phyloP scores from a whole-genome alignment of 257 asterid genomes.

The Henckelia pumila region DNA sequence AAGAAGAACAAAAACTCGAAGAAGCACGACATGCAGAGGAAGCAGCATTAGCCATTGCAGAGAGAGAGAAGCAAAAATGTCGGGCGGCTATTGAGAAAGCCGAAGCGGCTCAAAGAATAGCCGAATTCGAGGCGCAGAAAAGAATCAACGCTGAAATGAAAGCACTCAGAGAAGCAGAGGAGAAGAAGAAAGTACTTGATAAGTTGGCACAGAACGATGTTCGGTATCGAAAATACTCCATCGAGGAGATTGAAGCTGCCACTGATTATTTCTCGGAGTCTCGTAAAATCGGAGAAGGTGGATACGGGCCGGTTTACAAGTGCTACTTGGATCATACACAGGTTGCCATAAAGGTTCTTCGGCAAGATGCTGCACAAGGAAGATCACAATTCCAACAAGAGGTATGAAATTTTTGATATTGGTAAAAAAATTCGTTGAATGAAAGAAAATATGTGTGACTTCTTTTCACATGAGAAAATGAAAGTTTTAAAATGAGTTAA shows the following conservation, averaged over 20 bases:
- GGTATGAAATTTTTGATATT: constrained; percentile 47
- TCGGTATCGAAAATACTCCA: constrained; percentile 71
- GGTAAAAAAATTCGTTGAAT: no score
- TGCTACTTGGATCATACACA: constrained; percentile 74
- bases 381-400: constrained; percentile 94
- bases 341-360: constrained; percentile 89
- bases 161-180: constrained; percentile 69
- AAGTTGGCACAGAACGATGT: constrained; percentile 54
- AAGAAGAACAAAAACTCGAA: constrained; percentile 68
- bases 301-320: constrained; percentile 88
- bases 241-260: constrained; percentile 83
- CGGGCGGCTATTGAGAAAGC: constrained; percentile 86
- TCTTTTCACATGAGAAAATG: no score
- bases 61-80: constrained; percentile 72
- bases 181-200: constrained; percentile 60
- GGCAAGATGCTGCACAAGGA: constrained; percentile 96
- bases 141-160: constrained; percentile 72
- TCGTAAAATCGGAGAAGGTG: constrained; percentile 92
- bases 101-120: constrained; percentile 79
- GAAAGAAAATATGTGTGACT: no score
- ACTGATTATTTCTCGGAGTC: constrained; percentile 57
- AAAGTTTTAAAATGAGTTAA: no score
- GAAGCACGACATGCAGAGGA: constrained; percentile 70
- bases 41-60: constrained; percentile 77
- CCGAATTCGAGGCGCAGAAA: constrained; percentile 82